Percentiles rank a stretch among this genome's conserved stretches.
phyloP scores from a whole-genome alignment of 163 green algal species.

The Chloromonas sp. region DNA sequence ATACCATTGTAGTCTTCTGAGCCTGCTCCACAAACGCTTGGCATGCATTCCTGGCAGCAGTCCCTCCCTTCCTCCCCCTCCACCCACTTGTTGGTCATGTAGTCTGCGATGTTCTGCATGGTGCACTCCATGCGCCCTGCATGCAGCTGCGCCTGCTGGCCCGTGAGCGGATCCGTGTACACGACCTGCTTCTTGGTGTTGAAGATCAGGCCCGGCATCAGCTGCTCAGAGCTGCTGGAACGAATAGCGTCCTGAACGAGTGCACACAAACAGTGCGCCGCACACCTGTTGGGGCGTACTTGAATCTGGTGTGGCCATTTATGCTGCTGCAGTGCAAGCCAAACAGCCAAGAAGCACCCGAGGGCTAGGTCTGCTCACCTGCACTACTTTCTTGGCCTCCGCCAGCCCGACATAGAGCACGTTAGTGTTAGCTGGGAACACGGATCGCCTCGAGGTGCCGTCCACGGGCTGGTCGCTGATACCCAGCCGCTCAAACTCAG shows the following conservation, averaged over 20 bases:
- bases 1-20: too few species aligned
- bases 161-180: slow-evolving; percentile 44
- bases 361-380: too few species aligned
- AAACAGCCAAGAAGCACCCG: too few species aligned
- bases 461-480: slow-evolving; percentile 64
- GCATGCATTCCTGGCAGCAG: too few species aligned
- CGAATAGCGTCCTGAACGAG: neutral
- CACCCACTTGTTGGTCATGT: slow-evolving; percentile 3
- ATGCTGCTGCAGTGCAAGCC: too few species aligned
- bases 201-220: slow-evolving; percentile 93
- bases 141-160: slow-evolving; percentile 32
- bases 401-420: slow-evolving; percentile 83
- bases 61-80: too few species aligned
- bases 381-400: slow-evolving; percentile 27
- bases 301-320: too few species aligned
- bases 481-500: slow-evolving; percentile 88
- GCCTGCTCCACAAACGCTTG: too few species aligned
- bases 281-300: too few species aligned
- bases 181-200: slow-evolving; percentile 87
- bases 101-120: slow-evolving; percentile 83
- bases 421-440: slow-evolving; percentile 97
- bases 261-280: too few species aligned
- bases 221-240: slow-evolving; percentile 28
- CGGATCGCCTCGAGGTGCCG: slow-evolving; percentile 16
- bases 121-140: slow-evolving; percentile 95